Base-by-base conservation (phyloP, 2,329 filamentous ascomycete genomes). In the Pseudogymnoascus sp. region DNA sequence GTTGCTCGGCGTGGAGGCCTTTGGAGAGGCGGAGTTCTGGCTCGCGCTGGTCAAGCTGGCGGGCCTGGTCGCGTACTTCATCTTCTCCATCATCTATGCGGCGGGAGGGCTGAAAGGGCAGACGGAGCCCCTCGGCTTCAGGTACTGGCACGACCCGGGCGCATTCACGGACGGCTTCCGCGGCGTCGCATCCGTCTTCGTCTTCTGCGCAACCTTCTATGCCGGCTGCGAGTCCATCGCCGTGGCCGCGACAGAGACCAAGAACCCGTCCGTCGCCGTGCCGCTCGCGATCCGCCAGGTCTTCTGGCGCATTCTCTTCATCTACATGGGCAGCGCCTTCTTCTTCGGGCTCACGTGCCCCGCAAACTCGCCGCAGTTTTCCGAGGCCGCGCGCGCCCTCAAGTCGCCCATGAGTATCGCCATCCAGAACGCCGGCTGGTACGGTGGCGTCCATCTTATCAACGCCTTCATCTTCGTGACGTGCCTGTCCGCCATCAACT, bases 21-120 rank as follows among this genome's bases (percentile, higher is more conserved):
- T 91, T 71, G 89, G 89, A 12, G 89, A 93, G 71, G 85, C 88
- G 8, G 90, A 93, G 71, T 91, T 92, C 71, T 92, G 88, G 88
- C 79, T 82, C 65, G 87, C 88, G 0, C 80, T 88, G 14, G 75
- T 91, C 71, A 93, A 93, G 71, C 81, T 92, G 4, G 72, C 86
- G 2, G 87, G 88, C 1, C 77, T 92, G 1, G 76, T 88, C 1
- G 88, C 88, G 1, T 90, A 88, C 73, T 89, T 90, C 73, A 77
- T 92, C 67, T 90, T 91, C 69, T 83, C 87, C 60, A 88, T 91
- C 64, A 77, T 91, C 64, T 89, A 91, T 68, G 85, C 87, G 0
- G 81, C 87, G 0, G 88, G 86, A 1, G 88, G 88, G n/a, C 73
- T 88, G 9, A 76, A 81, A 8, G 87, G 87, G 5, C 76, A 79